phyloP scores from a whole-genome alignment of 495 filamentous ascomycete species.

The Penicillium crystallinum region DNA sequence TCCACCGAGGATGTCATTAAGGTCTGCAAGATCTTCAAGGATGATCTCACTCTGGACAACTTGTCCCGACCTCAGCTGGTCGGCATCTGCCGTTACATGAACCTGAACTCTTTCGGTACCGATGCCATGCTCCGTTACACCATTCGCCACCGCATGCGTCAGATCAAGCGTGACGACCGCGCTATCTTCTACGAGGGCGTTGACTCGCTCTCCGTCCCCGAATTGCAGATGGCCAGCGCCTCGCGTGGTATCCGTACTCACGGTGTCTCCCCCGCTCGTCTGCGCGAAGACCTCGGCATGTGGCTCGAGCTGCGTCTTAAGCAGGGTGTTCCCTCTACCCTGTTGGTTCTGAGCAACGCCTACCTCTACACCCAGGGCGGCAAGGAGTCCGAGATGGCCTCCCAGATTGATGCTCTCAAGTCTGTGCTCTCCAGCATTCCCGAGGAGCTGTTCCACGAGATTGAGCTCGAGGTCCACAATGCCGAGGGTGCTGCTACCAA shows the following conservation, averaged over 20 bases:
- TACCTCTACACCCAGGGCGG: slow-evolving; percentile 86
- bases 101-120: slow-evolving; percentile 92
- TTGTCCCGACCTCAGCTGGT: slow-evolving; percentile 92
- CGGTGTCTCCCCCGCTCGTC: slow-evolving; percentile 76
- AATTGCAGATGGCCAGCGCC: slow-evolving; percentile 86
- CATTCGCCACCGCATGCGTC: slow-evolving; percentile 94
- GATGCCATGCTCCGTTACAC: slow-evolving; percentile 98
- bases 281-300: slow-evolving; percentile 87
- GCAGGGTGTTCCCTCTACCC: slow-evolving; percentile 87
- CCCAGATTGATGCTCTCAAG: slow-evolving; percentile 89
- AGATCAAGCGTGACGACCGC: slow-evolving; percentile 96
- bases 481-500: slow-evolving; percentile 97
- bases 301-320: slow-evolving; percentile 95
- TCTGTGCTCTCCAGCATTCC: slow-evolving; percentile 90
- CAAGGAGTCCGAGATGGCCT: slow-evolving; percentile 80
- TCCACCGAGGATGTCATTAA: slow-evolving; percentile 91
- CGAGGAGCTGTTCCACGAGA: slow-evolving; percentile 98
- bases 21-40: slow-evolving; percentile 99
- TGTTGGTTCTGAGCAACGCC: slow-evolving; percentile 93
- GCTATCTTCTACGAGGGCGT: slow-evolving; percentile 95
- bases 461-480: slow-evolving; percentile 96
- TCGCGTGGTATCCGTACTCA: slow-evolving; percentile 89
- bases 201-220: slow-evolving; percentile 83
- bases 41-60: slow-evolving; percentile 96
- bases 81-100: slow-evolving; percentile 97